These are phyloP conservation scores for Colletotrichum truncatum DNA, from an alignment of 2,329 filamentous ascomycete genomes.

Conservation along the genomic window DNA sequence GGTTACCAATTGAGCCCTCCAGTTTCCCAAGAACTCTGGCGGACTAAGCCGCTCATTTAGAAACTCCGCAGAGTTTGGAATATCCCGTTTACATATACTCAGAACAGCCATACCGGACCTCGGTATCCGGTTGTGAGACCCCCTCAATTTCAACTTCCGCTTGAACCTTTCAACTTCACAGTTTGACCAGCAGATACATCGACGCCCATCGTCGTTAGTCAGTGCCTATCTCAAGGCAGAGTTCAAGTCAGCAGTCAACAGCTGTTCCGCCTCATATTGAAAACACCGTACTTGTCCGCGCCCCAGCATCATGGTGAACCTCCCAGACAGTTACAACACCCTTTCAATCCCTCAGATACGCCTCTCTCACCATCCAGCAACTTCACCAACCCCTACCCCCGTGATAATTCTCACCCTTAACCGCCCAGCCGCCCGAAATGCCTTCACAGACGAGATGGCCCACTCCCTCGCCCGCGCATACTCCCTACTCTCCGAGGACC, in stretches of 20 bases:
- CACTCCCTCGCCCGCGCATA: slow-evolving; percentile 66
- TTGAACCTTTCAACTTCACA: background rate
- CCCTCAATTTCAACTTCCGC: slow-evolving; percentile 12
- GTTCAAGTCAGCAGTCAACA: too few species aligned
- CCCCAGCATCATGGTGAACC: slow-evolving; percentile 17
- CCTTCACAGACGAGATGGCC: slow-evolving; percentile 73
- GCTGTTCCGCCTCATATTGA: too few species aligned
- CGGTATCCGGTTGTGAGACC: slow-evolving; percentile 18
- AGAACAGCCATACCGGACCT: slow-evolving; percentile 15
- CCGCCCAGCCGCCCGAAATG: slow-evolving; percentile 73
- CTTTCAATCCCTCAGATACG: slow-evolving; percentile 53
- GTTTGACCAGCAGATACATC: too few species aligned
- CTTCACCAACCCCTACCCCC: slow-evolving; percentile 64
- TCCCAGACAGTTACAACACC: slow-evolving; percentile 49
- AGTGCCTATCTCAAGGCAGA: background rate
- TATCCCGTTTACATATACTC: background rate
- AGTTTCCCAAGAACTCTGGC: background rate
- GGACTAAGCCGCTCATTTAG: background rate
- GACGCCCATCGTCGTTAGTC: too few species aligned
- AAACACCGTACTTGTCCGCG: too few species aligned
- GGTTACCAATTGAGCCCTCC: background rate
- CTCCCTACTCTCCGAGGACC: slow-evolving; percentile 58
- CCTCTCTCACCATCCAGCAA: slow-evolving; percentile 58
- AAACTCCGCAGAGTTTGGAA: background rate
- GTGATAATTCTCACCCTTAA: slow-evolving; percentile 72